phyloP scores from a whole-genome alignment of 306 rosid species.

The Comarum palustre region DNA sequence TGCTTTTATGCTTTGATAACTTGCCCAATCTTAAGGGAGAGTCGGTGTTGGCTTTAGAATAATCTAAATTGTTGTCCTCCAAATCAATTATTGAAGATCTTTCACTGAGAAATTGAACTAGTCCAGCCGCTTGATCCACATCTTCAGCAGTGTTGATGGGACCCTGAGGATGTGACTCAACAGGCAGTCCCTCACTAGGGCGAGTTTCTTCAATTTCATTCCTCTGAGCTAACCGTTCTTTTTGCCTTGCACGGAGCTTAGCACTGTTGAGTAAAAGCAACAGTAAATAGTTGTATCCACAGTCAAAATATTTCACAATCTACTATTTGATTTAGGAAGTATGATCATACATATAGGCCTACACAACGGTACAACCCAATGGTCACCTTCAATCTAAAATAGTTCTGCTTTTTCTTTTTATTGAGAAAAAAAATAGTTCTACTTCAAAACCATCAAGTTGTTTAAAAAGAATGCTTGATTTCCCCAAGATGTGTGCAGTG shows the following conservation, averaged over 20 bases:
- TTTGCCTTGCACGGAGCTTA: constrained; percentile 92
- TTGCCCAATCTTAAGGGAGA: constrained; percentile 56
- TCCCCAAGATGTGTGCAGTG: background rate
- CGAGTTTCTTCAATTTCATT: constrained; percentile 47
- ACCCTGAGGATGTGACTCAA: constrained; percentile 36
- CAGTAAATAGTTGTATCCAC: background rate
- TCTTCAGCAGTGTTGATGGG: constrained; percentile 41
- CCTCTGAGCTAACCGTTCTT: constrained; percentile 69
- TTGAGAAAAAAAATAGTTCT: no score
- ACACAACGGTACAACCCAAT: background rate
- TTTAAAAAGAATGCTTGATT: background rate
- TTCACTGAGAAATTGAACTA: constrained; percentile 47
- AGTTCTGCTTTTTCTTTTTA: no score
- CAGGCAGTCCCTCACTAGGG: constrained; percentile 43
- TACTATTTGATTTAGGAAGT: background rate
- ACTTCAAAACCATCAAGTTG: background rate
- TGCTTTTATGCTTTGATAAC: constrained; percentile 45
- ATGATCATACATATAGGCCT: background rate
- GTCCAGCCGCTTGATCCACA: constrained; percentile 45
- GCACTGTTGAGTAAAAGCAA: constrained; percentile 56
- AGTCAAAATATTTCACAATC: background rate
- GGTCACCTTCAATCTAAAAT: background rate
- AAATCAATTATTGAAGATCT: constrained; percentile 49
- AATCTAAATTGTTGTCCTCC: constrained; percentile 58
- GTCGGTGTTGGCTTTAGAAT: constrained; percentile 42